Conservation (phyloP, 345 rosid genomes). For the Carallia pectinifolia region DNA sequence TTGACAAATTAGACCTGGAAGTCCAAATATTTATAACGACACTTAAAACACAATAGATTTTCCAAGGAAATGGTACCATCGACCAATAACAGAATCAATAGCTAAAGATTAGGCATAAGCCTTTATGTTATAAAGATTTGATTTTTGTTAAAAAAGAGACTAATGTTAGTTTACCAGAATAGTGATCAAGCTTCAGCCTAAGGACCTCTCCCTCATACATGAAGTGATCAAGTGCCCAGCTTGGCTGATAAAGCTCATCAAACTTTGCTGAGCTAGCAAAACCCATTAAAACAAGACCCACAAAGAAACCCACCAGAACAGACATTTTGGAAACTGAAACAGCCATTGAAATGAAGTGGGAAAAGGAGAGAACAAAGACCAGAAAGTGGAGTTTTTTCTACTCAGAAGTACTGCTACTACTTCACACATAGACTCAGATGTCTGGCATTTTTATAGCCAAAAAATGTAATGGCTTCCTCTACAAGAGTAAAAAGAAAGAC, state of each 20-base stretch:
- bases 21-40: no score
- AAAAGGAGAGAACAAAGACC: background rate
- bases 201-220: conserved; percentile 76
- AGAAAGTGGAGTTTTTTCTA: conserved; percentile 13
- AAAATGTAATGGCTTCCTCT: conserved; percentile 24
- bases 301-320: conserved; percentile 26
- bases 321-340: conserved; percentile 12
- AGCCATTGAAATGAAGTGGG: conserved; percentile 25
- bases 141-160: background rate
- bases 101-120: background rate
- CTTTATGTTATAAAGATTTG: no score
- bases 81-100: background rate
- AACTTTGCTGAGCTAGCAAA: conserved; percentile 48
- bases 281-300: conserved; percentile 39
- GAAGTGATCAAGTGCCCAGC: conserved; percentile 90
- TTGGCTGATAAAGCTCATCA: conserved; percentile 72
- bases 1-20: background rate
- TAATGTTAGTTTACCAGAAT: conserved; percentile 56
- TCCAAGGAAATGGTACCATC: no score
- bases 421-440: background rate
- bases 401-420: background rate
- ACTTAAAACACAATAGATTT: no score
- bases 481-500: conserved; percentile 6
- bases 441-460: conserved; percentile 39
- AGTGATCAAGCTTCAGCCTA: conserved; percentile 81